Percentiles rank a stretch among this genome's conserved stretches.
Conservation (phyloP, 192 early-diverging fungal genomes). For the Umbelopsis sp. region DNA sequence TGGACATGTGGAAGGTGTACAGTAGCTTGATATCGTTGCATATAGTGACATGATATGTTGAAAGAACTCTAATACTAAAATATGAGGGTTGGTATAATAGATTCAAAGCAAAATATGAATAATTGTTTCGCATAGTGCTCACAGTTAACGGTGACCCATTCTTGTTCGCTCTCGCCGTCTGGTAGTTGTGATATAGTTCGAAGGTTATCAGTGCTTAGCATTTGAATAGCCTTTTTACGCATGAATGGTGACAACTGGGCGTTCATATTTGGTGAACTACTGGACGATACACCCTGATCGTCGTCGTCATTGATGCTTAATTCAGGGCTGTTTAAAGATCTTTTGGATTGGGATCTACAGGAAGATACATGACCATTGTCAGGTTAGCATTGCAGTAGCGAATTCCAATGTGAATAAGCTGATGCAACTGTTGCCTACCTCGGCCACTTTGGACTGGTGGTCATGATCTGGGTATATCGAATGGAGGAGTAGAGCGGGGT, state of each 20-base stretch:
- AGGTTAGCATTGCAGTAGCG: conserved; percentile 44
- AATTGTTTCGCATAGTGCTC: not conserved
- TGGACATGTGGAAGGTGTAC: conserved; percentile 86
- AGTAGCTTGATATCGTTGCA: conserved; percentile 82
- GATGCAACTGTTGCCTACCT: not conserved
- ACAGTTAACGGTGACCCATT: conserved; percentile 93
- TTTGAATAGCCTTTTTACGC: not conserved
- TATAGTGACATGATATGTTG: conserved; percentile 97
- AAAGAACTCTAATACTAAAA: conserved; percentile 85
- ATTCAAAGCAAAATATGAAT: not conserved
- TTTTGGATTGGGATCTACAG: not conserved
- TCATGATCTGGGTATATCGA: not conserved
- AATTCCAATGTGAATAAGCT: not conserved
- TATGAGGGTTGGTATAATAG: not conserved
- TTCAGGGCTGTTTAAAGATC: not conserved
- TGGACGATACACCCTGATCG: not conserved
- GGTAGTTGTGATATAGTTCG: conserved; percentile 78
- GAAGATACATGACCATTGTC: not conserved
- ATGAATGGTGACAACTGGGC: not conserved
- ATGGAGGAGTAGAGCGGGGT: not conserved
- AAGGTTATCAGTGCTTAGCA: conserved; percentile 60
- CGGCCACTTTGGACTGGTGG: conserved; percentile 1
- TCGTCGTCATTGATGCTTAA: not conserved
- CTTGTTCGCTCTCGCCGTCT: conserved; percentile 85
- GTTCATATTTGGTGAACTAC: not conserved